Base-by-base conservation (phyloP, 768 basidiomycete species). In the Exsudoporus frostii region DNA sequence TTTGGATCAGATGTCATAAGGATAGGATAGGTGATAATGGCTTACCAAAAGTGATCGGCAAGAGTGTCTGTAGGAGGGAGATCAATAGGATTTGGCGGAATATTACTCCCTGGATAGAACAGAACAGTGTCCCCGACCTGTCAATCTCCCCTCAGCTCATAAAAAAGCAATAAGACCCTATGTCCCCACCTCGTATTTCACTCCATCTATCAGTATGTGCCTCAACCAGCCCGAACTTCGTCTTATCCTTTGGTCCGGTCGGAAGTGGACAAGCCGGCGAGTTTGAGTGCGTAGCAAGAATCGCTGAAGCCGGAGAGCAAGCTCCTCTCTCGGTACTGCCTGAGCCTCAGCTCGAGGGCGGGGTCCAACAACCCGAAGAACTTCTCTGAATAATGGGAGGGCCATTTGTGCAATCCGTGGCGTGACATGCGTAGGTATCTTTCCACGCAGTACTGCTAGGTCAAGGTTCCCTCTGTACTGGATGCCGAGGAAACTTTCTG, bases 121-220 rank as follows among this genome's bases (percentile, higher is more conserved):
- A 89, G 51, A 2, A 88, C 72, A 33, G 79, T 76, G 54, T 91
- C 87, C 1, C 86, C 87, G 36, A 81, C 62, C 88, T 90, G 52
- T 8, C 43, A 6, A 33, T 11, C n/a, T 19, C 53, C 24, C 5
- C 33, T 60, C 25, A 57, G 20, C 17, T 19, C 8, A 54, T 33
- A 14, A 22, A 48, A 29, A 20, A 40, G 15, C 2, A 41, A 38
- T 29, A 29, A 43, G 5, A 37, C 1, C 14, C 30, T 40, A 13
- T 17, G 20, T 34, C 64, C 71, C 40, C 54, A 83, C 81, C 57
- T 69, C 58, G 51, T 81, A 86, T 13, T 59, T 57, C 17, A 74
- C 62, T 0, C 65, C 69, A 39, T 81, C 78, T 42, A 86, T 71
- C 5, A 63, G 55, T 1, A 81, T 71, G 14, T 72, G 65, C 25